Base-by-base conservation (phyloP, 179 eudicot genomes). In the Pouteria campechiana region DNA sequence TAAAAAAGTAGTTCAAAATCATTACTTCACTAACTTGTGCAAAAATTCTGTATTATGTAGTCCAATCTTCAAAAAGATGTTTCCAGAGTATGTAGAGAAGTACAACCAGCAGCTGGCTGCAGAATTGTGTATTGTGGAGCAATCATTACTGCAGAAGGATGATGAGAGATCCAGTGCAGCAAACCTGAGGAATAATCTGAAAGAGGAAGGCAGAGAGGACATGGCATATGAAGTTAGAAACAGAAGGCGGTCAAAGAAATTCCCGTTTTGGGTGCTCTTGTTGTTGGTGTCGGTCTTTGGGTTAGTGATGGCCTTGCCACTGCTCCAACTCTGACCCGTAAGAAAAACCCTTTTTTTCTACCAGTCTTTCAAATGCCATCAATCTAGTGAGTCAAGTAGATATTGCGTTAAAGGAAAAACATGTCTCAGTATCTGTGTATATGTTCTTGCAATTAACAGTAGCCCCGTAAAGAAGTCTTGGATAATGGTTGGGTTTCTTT, bases 1-100 rank as follows among this genome's bases (percentile, higher is more conserved):
- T n/a, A n/a, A n/a, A n/a, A n/a, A n/a, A n/a, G n/a, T n/a, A n/a
- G n/a, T n/a, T n/a, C n/a, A n/a, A n/a, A n/a, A n/a, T n/a, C n/a
- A n/a, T n/a, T n/a, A n/a, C n/a, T n/a, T n/a, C n/a, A n/a, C n/a
- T n/a, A n/a, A n/a, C n/a, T n/a, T n/a, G n/a, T n/a, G 14, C 41
- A 15, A 17, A 31, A 22, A 25, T 27, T 20, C 18, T 52, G 5
- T 41, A 19, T 25, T 10, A 22, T 12, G 32, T 40, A 90, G 98
- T 44, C 29, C 76, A 14, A 70, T 81, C n/a, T 90, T 90, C 56
- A 76, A 77, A 74, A 82, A 81, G 58, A 60, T 90, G 63, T 90
- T 90, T 56, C 98, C 98, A 0, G 96, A 90, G 54, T 86, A 81
- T 17, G 68, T 90, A 29, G 95, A 90, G 57, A 76, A 79, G 76